These are phyloP conservation scores for Stentor roeselii DNA, from an alignment of 73 alveolate species.

Conservation along the genomic window DNA sequence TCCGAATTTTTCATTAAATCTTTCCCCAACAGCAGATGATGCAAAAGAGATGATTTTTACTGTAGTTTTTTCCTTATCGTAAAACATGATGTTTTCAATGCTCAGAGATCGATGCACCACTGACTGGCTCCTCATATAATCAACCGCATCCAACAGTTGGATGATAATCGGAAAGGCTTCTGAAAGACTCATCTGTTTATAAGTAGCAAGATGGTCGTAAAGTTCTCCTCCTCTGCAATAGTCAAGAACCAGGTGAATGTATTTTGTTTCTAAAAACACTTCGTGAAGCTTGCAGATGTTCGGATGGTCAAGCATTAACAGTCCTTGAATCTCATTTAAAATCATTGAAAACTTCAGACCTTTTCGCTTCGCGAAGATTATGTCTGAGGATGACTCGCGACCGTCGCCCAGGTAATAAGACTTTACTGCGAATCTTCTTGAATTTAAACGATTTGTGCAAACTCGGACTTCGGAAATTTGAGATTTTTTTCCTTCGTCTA, in stretches of 20 bases:
- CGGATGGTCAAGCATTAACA: neutral
- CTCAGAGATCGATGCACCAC: constrained; percentile 9
- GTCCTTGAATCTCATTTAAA: neutral
- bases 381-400: neutral
- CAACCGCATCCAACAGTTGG: constrained; percentile 16
- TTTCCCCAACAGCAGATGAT: neutral
- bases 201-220: neutral
- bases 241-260: neutral
- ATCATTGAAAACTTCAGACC: neutral
- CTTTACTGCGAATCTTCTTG: neutral
- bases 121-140: constrained; percentile 15
- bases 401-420: neutral
- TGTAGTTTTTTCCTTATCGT: neutral
- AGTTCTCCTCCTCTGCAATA: constrained; percentile 21
- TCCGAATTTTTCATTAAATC: constrained; percentile 17
- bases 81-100: constrained; percentile 12
- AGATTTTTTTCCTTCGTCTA: neutral
- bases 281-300: neutral
- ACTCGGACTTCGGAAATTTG: neutral
- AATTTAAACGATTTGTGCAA: neutral
- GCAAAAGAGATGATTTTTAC: neutral
- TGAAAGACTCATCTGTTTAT: neutral
- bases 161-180: neutral
- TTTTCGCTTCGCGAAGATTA: neutral
- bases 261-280: constrained; percentile 9